phyloP scores from a whole-genome alignment of 2,329 filamentous ascomycete genomes.

The Aspergillus viridinutans region DNA sequence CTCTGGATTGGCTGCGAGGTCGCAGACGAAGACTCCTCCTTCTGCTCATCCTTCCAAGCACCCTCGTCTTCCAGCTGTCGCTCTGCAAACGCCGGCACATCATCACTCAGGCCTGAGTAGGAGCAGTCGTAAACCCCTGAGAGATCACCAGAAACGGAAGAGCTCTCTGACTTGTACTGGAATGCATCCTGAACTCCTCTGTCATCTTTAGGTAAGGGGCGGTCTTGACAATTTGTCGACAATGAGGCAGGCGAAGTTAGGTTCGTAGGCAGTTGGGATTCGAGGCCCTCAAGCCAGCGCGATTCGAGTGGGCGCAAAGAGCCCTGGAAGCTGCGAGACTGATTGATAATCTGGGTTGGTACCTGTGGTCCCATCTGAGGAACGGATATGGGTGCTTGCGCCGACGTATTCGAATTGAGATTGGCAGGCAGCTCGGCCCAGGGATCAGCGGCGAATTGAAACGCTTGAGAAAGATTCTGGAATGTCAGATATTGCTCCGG shows the following conservation, averaged over 20 bases:
- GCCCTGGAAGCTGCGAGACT: constrained; percentile 20
- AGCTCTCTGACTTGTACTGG: constrained; percentile 34
- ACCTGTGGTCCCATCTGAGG: constrained; percentile 20
- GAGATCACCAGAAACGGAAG: constrained; percentile 34
- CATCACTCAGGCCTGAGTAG: constrained; percentile 30
- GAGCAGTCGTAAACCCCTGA: constrained; percentile 31
- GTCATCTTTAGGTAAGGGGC: constrained; percentile 14
- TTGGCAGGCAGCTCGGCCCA: constrained; percentile 22
- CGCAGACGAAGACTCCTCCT: constrained; percentile 23
- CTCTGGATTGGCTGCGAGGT: constrained; percentile 21
- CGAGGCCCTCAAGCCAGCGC: constrained; percentile 31
- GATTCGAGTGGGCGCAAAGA: constrained; percentile 30
- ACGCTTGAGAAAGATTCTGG: constrained; percentile 27
- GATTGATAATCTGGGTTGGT: constrained; percentile 15
- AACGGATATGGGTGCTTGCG: constrained; percentile 10
- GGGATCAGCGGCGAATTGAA: constrained; percentile 25
- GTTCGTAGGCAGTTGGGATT: constrained; percentile 29
- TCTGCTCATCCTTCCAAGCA: constrained; percentile 26
- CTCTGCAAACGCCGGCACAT: constrained; percentile 26
- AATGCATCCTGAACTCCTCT: constrained; percentile 24
- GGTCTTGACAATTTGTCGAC: constrained; percentile 14
- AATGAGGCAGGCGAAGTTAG: constrained; percentile 24
- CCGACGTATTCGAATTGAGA: constrained; percentile 11
- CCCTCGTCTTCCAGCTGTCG: constrained; percentile 28
- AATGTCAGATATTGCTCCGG: constrained; percentile 28